Percentiles rank a stretch among this genome's conserved stretches.
phyloP scores from a whole-genome alignment of 129 eudicot species.

The Flaveria brownii region DNA sequence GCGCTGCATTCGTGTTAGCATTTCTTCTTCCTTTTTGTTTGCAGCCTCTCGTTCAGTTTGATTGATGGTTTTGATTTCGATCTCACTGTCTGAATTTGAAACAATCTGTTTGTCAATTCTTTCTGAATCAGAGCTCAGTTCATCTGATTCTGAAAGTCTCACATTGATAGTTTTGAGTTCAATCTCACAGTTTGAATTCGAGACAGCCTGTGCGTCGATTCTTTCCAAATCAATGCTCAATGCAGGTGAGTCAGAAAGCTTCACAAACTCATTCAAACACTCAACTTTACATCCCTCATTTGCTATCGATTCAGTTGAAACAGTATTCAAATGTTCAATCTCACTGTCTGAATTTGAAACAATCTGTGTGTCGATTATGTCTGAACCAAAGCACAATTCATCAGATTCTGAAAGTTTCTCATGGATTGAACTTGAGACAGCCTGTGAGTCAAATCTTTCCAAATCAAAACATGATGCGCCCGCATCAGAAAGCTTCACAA shows the following conservation, averaged over 20 bases:
- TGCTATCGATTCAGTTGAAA: neutral
- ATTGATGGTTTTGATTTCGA: neutral
- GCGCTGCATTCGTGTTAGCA: slow-evolving; percentile 30
- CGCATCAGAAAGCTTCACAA: neutral
- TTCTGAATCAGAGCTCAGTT: slow-evolving; percentile 15
- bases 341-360: slow-evolving; percentile 23
- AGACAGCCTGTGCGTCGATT: slow-evolving; percentile 1
- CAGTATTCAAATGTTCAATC: neutral
- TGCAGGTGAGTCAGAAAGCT: neutral
- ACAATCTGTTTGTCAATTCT: neutral
- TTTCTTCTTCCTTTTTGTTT: slow-evolving; percentile 36
- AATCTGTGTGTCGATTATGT: slow-evolving; percentile 24
- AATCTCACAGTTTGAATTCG: slow-evolving; percentile 5
- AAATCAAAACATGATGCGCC: neutral
- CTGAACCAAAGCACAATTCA: too few relatives aligned
- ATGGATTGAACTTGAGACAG: neutral
- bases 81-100: slow-evolving; percentile 8
- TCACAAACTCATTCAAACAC: slow-evolving; percentile 3
- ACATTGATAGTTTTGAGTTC: neutral
- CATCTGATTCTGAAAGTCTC: neutral
- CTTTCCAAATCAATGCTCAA: slow-evolving; percentile 24
- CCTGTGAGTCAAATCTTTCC: neutral
- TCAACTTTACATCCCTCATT: slow-evolving; percentile 13
- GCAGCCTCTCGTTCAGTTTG: slow-evolving; percentile 22
- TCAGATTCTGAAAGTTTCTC: neutral